A percentile compares a stretch with the other conserved stretches of the same genome.
Evolutionary conservation across 1,284 basidiomycete genomes (phyloP).

Genomic region (Moniliophthora roreri): DNA sequence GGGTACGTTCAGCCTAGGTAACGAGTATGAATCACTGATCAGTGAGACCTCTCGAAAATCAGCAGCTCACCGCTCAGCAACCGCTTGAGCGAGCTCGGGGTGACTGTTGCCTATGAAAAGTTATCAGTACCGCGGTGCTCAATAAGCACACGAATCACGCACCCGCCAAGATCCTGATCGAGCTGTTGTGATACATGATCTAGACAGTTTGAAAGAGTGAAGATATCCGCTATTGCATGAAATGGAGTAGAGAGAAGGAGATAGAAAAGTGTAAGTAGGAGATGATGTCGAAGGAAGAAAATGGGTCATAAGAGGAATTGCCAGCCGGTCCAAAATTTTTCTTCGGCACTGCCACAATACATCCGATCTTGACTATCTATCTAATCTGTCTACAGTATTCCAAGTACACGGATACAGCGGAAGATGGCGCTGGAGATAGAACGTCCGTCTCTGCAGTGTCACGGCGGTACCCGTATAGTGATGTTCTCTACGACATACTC

Average conservation of each 20-base stretch:
- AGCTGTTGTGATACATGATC: constrained; percentile 86
- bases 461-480: constrained; percentile 58
- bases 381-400: too few species aligned
- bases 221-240: constrained; percentile 34
- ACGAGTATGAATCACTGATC: constrained; percentile 42
- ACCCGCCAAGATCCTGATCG: constrained; percentile 92
- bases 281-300: constrained; percentile 1
- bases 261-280: constrained; percentile 15
- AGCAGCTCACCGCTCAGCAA: constrained; percentile 90
- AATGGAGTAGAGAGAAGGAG: constrained; percentile 13
- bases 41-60: constrained; percentile 41
- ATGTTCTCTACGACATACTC: constrained; percentile 97
- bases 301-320: not conserved
- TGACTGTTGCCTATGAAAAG: constrained; percentile 86
- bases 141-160: constrained; percentile 28
- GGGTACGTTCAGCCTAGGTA: constrained; percentile 82
- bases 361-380: not conserved
- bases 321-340: not conserved
- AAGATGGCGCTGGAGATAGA: too few species aligned
- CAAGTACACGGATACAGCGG: too few species aligned
- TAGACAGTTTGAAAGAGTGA: constrained; percentile 20
- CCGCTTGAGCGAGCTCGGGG: constrained; percentile 92
- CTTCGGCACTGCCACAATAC: constrained; percentile 12
- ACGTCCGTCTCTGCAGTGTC: constrained; percentile 10
- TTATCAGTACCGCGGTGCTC: constrained; percentile 15